Conservation (phyloP, 2,329 filamentous ascomycete genomes). For the Verticillium klebahnii region DNA sequence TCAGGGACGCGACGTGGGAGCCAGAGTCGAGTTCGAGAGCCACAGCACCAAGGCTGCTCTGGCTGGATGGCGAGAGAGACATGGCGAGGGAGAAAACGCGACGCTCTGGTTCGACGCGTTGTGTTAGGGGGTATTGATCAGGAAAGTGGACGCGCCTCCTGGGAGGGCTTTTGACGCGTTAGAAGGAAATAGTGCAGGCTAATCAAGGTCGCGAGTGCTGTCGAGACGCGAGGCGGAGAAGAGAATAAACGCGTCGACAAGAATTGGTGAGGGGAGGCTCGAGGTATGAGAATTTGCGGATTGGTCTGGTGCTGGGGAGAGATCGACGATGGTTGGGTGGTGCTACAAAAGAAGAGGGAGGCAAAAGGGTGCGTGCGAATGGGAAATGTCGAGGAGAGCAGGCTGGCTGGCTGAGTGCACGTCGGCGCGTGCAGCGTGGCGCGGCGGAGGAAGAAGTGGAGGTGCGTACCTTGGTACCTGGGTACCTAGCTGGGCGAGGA, state of each 20-base stretch:
- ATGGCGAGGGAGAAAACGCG: constrained; percentile 20
- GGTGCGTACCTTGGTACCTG: not conserved
- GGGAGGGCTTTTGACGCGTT: constrained; percentile 12
- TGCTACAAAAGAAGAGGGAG: not conserved
- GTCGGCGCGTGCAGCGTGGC: not conserved
- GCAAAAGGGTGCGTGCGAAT: not conserved
- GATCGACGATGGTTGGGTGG: constrained; percentile 5
- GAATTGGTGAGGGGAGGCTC: not conserved
- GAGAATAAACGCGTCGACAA: not conserved
- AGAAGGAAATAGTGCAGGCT: not conserved
- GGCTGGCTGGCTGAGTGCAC: not conserved
- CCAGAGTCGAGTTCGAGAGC: constrained; percentile 33
- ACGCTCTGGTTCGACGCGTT: constrained; percentile 11
- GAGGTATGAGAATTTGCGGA: constrained; percentile 8
- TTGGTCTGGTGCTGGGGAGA: constrained; percentile 4
- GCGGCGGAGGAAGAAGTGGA: not conserved
- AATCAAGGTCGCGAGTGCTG: not conserved
- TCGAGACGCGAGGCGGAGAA: not conserved
- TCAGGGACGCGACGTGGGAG: constrained; percentile 50
- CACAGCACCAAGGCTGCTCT: constrained; percentile 23
- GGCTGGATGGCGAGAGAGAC: constrained; percentile 15
- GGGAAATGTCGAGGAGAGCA: not conserved
- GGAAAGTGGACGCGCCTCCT: not conserved
- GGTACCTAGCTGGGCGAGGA: not conserved
- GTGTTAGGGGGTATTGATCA: not conserved